Evolutionary conservation across 345 rosid genomes (phyloP), one percentile per base, ranked within the genome.

Genomic region (Euphorbia pulcherrima): DNA sequence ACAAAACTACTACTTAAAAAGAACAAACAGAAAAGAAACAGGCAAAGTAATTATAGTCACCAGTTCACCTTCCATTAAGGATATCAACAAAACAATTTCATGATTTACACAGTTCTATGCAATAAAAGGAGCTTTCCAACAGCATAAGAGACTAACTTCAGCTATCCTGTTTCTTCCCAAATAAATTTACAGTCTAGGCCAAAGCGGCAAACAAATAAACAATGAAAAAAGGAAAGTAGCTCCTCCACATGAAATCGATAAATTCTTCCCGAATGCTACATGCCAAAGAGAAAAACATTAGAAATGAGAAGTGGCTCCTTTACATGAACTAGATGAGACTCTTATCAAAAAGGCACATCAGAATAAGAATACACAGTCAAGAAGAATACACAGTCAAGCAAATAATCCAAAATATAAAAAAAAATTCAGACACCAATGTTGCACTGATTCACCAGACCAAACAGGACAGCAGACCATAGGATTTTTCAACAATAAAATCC

Each of bases 401-500:
- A 67, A 60, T 50, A 2, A 35, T 7, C 8, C 13, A 30, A 12
- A 47, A 21, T n/a, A 28, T 14, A 46, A 27, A 7, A 23, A 55
- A 33, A 48, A 7, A 39, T 24, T 54, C 61, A 20, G 18, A 53
- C 33, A 39, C 29, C 30, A 55, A 67, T 40, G 8, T 39, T 13
- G 24, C 64, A 11, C 7, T 27, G 28, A 7, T 20, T 72, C 56
- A 64, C 27, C 35, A 59, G 40, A 68, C 14, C 52, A 28, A 27
- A 44, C 39, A 46, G 35, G n/a, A n/a, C n/a, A n/a, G 14, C 6
- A 29, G 56, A 41, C 16, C 13, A 28, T 27, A 29, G 50, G 65
- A 26, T 54, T 40, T 52, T 20, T 26, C 21, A 66, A 47, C 70
- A n/a, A n/a, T n/a, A n/a, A n/a, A n/a, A n/a, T 47, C 35, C 23